Conservation (phyloP, 2,329 filamentous ascomycete genomes). For the Triangularia verruculosa region DNA sequence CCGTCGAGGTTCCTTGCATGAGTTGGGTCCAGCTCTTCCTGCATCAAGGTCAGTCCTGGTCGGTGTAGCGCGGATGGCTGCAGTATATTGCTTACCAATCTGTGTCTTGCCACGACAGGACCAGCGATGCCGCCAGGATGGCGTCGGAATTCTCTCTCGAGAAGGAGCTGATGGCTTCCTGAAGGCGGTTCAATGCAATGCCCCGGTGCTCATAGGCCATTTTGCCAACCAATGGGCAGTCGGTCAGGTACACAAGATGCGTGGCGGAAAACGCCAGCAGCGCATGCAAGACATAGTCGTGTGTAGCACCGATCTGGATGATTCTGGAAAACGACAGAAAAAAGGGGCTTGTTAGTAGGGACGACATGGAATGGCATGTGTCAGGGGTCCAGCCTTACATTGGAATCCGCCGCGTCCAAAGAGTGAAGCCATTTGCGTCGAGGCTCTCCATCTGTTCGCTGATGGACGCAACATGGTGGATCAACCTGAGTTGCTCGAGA, state of each 20-base stretch:
- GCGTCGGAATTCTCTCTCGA: constrained; percentile 86
- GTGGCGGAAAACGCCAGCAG: constrained; percentile 92
- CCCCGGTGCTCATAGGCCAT: constrained; percentile 88
- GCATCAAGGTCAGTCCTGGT: constrained; percentile 36
- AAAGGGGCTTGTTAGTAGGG: constrained; percentile 26
- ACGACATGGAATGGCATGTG: background rate
- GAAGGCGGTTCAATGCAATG: constrained; percentile 79
- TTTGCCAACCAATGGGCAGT: constrained; percentile 79
- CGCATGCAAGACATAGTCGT: constrained; percentile 90
- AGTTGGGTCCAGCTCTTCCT: constrained; percentile 92
- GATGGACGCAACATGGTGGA: constrained; percentile 85
- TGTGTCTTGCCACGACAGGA: constrained; percentile 92
- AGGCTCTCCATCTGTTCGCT: constrained; percentile 77
- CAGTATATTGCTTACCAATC: constrained; percentile 72
- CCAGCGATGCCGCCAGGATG: constrained; percentile 83
- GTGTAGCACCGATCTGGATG: constrained; percentile 75
- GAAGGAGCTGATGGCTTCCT: constrained; percentile 82
- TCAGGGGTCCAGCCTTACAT: constrained; percentile 59
- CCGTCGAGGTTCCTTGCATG: constrained; percentile 86
- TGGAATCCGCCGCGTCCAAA: constrained; percentile 91
- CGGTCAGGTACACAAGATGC: constrained; percentile 85
- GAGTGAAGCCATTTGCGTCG: constrained; percentile 77
- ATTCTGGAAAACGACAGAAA: constrained; percentile 57
- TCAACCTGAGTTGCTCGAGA: constrained; percentile 76
- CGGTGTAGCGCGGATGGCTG: constrained; percentile 28